Percentiles rank a stretch among this genome's conserved stretches.
Evolutionary conservation across 1,284 basidiomycete genomes (phyloP).

Genomic region (Ceratobasidium sp.): DNA sequence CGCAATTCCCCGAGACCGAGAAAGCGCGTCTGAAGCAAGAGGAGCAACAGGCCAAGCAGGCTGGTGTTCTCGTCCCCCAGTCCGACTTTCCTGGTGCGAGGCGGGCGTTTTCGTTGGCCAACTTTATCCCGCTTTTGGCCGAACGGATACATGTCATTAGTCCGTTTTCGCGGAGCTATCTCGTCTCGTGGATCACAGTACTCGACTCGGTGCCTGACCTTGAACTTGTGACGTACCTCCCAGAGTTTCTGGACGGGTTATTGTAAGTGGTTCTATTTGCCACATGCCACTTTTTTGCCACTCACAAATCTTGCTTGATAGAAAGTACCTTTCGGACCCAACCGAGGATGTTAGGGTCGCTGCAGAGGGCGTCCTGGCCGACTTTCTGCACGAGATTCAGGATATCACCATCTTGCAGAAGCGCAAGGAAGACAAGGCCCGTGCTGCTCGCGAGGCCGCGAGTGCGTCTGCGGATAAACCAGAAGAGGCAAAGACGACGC

Average conservation of each 20-base stretch:
- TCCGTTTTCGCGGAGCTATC: conserved; percentile 95
- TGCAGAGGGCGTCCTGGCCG: conserved; percentile 90
- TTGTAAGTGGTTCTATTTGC: conserved; percentile 67
- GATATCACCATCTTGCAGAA: conserved; percentile 80
- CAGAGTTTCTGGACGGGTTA: conserved; percentile 93
- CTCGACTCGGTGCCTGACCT: conserved; percentile 97
- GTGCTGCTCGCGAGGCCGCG: conserved; percentile 41
- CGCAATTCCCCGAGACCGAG: conserved; percentile 84
- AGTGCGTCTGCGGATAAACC: conserved; percentile 57
- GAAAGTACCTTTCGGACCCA: conserved; percentile 95
- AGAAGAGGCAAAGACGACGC: conserved; percentile 58
- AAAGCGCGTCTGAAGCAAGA: conserved; percentile 61
- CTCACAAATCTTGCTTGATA: conserved; percentile 54
- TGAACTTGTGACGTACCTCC: conserved; percentile 93
- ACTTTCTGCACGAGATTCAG: conserved; percentile 93
- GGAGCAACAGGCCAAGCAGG: conserved; percentile 54
- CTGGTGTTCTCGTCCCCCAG: conserved; percentile 72
- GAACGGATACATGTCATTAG: conserved; percentile 96
- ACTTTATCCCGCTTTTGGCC: conserved; percentile 93
- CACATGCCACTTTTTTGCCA: conserved; percentile 8
- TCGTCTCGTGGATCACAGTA: conserved; percentile 96
- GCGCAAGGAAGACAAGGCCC: conserved; percentile 65
- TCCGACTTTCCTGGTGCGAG: conserved; percentile 61
- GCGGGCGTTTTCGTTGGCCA: conserved; percentile 91
- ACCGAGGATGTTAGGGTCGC: conserved; percentile 93